Percentiles rank a stretch among this genome's conserved stretches.
phyloP scores from a whole-genome alignment of 2,329 filamentous ascomycete genomes.

The Neofusicoccum umdonicola region DNA sequence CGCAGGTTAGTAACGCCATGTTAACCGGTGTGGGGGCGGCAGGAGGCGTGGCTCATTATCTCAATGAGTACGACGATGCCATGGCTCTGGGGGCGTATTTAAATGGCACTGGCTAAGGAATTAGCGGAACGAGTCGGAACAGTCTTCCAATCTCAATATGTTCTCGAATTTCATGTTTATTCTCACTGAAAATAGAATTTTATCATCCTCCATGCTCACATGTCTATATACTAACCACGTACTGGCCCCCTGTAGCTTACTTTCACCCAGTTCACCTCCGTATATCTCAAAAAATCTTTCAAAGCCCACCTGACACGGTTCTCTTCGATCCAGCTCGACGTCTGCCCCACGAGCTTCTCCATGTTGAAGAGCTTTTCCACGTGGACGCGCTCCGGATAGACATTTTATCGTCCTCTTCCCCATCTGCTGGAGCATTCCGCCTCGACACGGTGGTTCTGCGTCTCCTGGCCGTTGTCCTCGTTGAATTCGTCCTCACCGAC shows the following conservation, averaged over 20 bases:
- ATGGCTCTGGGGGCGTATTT: background rate
- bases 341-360: slow-evolving; percentile 3
- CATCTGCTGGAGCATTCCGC: background rate
- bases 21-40: background rate
- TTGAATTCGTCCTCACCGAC: slow-evolving; percentile 8
- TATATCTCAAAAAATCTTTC: background rate
- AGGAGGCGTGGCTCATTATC: background rate
- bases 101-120: too few relatives aligned
- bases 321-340: background rate
- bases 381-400: slow-evolving; percentile 5
- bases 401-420: slow-evolving; percentile 3
- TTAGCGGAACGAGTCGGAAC: too few relatives aligned
- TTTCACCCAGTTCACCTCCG: too few relatives aligned
- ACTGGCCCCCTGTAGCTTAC: too few relatives aligned
- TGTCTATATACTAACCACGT: too few relatives aligned
- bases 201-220: too few relatives aligned
- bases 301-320: background rate
- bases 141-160: too few relatives aligned
- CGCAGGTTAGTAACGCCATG: background rate
- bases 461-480: background rate
- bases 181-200: too few relatives aligned
- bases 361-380: slow-evolving; percentile 5
- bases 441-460: background rate
- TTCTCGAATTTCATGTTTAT: too few relatives aligned
- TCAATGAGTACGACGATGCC: background rate